These are phyloP conservation scores for Danielia reshetovae DNA, from an alignment of 805 yeast species.

Conservation along the genomic window DNA sequence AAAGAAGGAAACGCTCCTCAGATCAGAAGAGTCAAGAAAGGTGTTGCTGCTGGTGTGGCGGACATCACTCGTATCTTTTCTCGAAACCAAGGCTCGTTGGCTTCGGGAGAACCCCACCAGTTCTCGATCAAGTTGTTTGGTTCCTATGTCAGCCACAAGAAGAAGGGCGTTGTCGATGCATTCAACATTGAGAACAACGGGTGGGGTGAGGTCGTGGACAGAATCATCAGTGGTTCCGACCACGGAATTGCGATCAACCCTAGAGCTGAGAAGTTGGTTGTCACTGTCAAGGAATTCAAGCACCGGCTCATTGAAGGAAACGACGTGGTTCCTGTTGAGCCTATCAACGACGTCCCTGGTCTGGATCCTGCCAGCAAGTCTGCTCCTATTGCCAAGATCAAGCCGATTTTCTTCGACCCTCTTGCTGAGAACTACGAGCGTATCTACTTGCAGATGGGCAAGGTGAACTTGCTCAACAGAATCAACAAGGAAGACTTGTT, in stretches of 20 bases:
- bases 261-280: constrained; percentile 65
- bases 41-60: constrained; percentile 84
- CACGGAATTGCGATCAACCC: constrained; percentile 80
- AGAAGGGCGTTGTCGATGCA: constrained; percentile 18
- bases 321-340: not conserved
- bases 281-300: constrained; percentile 71
- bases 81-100: constrained; percentile 54
- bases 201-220: constrained; percentile 83
- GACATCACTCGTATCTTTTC: constrained; percentile 79
- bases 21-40: constrained; percentile 55
- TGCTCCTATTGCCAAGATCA: constrained; percentile 59
- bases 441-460: constrained; percentile 57
- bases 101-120: constrained; percentile 63
- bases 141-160: constrained; percentile 51
- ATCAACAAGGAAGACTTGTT: constrained; percentile 38
- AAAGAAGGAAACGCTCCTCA: constrained; percentile 28
- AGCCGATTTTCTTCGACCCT: constrained; percentile 63
- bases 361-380: constrained; percentile 30
- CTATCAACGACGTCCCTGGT: constrained; percentile 2
- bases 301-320: constrained; percentile 32
- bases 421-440: constrained; percentile 57
- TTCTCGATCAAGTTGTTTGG: constrained; percentile 71
- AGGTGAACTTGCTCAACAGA: constrained; percentile 30
- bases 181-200: constrained; percentile 49
- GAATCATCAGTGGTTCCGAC: constrained; percentile 71